Evolutionary conservation across 768 basidiomycete genomes (phyloP).

Genomic region (Podaxis sp.): DNA sequence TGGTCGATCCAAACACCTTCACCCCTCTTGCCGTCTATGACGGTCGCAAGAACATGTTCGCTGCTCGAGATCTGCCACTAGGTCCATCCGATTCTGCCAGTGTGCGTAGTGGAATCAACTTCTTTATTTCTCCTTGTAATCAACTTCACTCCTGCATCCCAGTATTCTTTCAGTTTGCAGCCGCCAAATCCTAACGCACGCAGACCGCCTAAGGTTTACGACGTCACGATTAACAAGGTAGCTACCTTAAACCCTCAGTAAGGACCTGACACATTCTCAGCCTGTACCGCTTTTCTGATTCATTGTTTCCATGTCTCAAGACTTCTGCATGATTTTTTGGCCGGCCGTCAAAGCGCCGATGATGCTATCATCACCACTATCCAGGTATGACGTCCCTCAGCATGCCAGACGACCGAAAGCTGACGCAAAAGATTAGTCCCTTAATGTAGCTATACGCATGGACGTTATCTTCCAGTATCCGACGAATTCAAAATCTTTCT

Average conservation of each 20-base stretch:
- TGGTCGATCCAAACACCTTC: conserved; percentile 59
- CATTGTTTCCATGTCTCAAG: conserved; percentile 29
- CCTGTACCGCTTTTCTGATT: not conserved
- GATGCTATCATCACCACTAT: conserved; percentile 61
- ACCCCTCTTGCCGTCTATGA: conserved; percentile 74
- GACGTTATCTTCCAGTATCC: conserved; percentile 67
- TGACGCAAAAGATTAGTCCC: conserved; percentile 38
- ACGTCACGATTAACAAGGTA: conserved; percentile 56
- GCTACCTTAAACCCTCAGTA: conserved; percentile 39
- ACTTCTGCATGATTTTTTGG: conserved; percentile 56
- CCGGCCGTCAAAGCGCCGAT: conserved; percentile 63
- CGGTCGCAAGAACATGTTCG: conserved; percentile 73
- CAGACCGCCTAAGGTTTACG: conserved; percentile 58
- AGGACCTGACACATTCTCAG: not conserved
- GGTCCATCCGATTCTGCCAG: conserved; percentile 46
- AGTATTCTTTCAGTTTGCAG: conserved; percentile 47
- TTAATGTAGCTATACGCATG: conserved; percentile 82
- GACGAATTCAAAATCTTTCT: conserved; percentile 76
- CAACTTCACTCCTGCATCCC: conserved; percentile 2
- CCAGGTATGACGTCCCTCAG: conserved; percentile 36
- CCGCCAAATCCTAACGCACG: conserved; percentile 39
- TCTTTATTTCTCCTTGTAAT: not conserved
- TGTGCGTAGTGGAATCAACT: conserved; percentile 27
- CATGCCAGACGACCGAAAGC: not conserved
- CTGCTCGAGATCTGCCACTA: conserved; percentile 57